Conservation (phyloP, 495 filamentous ascomycete species). For the Mycothermus thermophilus region DNA sequence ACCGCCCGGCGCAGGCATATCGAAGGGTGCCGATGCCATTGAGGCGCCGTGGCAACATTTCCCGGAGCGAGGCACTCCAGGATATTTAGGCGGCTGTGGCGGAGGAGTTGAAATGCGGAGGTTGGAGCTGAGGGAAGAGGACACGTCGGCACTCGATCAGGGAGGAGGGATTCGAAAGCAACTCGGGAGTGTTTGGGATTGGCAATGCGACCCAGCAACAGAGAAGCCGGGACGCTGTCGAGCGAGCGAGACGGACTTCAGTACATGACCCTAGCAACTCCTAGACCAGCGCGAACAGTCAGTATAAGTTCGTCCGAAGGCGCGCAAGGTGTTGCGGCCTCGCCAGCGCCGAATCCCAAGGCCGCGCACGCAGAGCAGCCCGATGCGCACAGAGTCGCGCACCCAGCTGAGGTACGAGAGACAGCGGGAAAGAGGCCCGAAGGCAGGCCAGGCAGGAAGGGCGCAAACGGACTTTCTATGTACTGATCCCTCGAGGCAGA, state of each 20-base stretch:
- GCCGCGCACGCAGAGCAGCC: constrained; percentile 4
- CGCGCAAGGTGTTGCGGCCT: too few relatives aligned
- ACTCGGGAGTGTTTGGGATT: constrained; percentile 1
- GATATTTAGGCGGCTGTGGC: too few relatives aligned
- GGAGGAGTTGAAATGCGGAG: too few relatives aligned
- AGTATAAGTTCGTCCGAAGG: too few relatives aligned
- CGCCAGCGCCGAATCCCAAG: constrained; percentile 8
- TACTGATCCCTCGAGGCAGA: too few relatives aligned
- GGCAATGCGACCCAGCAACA: constrained; percentile 17
- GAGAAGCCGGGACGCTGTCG: constrained; percentile 29
- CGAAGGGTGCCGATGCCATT: constrained; percentile 37
- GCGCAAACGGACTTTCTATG: constrained; percentile 4
- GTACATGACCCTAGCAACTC: constrained; percentile 32
- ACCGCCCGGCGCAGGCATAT: constrained; percentile 24
- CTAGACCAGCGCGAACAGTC: too few relatives aligned
- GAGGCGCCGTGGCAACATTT: constrained; percentile 20
- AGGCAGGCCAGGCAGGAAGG: constrained; percentile 1
- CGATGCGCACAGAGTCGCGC: too few relatives aligned
- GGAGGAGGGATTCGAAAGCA: not conserved
- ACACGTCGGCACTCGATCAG: not conserved
- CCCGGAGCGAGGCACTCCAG: constrained; percentile 12
- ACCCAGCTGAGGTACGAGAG: too few relatives aligned
- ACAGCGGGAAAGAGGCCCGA: not conserved
- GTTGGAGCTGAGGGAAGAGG: constrained; percentile 1
- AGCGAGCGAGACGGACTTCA: constrained; percentile 17